These are phyloP conservation scores for Orbilia oligospora DNA, from an alignment of 2,329 filamentous ascomycete species.

Conservation along the genomic window DNA sequence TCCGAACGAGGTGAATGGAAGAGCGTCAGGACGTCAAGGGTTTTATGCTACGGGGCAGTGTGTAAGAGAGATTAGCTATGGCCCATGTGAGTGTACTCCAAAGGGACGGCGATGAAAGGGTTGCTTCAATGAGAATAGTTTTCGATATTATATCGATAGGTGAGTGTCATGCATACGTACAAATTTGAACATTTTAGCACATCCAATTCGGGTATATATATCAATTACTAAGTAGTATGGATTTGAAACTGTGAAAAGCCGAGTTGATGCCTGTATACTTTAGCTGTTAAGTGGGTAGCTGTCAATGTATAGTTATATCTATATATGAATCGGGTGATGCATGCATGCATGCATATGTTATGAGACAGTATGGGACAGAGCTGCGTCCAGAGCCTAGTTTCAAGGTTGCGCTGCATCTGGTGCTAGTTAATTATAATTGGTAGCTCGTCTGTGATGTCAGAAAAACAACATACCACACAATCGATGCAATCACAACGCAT, in stretches of 20 bases:
- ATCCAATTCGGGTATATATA: background rate
- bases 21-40: constrained; percentile 91
- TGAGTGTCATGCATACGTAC: constrained; percentile 33
- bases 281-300: too few species aligned
- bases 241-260: background rate
- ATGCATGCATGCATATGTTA: too few species aligned
- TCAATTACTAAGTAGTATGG: background rate
- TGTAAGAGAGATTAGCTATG: background rate
- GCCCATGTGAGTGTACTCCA: constrained; percentile 24
- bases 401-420: too few species aligned
- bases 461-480: constrained; percentile 19
- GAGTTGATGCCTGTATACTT: too few species aligned
- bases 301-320: too few species aligned
- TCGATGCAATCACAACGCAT: constrained; percentile 6
- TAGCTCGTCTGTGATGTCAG: background rate
- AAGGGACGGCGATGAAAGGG: too few species aligned
- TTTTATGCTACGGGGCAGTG: constrained; percentile 75
- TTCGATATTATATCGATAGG: too few species aligned
- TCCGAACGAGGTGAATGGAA: constrained; percentile 87
- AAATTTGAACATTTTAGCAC: constrained; percentile 47
- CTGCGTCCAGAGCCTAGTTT: too few species aligned
- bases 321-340: too few species aligned
- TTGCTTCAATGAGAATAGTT: too few species aligned
- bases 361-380: too few species aligned
- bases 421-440: too few species aligned